Evolutionary conservation across 2,329 filamentous ascomycete species (phyloP).

Genomic region (Neocatenulostroma microsporum): DNA sequence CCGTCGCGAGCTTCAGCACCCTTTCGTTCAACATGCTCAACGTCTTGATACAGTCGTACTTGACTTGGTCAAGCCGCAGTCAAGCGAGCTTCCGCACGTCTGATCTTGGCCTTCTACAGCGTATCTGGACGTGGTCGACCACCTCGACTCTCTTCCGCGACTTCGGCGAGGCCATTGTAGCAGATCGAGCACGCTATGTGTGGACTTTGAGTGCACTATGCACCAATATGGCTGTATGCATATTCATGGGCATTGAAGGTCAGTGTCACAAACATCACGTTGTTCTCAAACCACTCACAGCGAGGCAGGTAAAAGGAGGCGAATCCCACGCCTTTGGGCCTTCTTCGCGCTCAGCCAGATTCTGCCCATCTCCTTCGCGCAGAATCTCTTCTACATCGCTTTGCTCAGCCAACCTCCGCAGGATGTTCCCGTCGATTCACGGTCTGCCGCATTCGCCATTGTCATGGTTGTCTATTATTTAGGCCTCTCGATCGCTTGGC

Average conservation of each 20-base stretch:
- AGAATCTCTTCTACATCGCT: conserved; percentile 29
- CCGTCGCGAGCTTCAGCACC: conserved; percentile 23
- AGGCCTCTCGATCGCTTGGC: conserved; percentile 1
- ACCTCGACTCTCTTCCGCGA: conserved; percentile 27
- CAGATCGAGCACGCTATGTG: conserved; percentile 14
- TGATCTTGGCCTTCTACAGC: background rate
- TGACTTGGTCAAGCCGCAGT: conserved; percentile 20
- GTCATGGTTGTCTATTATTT: background rate
- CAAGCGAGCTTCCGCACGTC: too few relatives aligned
- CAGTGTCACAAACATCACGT: background rate
- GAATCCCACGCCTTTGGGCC: conserved; percentile 24
- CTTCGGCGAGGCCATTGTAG: conserved; percentile 27
- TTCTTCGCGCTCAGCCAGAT: conserved; percentile 30
- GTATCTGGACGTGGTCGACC: conserved; percentile 26
- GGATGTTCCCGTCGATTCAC: background rate
- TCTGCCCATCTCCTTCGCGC: conserved; percentile 28
- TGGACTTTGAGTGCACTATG: conserved; percentile 22
- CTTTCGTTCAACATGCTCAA: conserved; percentile 30
- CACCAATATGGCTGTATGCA: conserved; percentile 18
- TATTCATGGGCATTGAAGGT: conserved; percentile 27
- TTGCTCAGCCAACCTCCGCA: conserved; percentile 14
- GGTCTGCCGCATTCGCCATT: background rate
- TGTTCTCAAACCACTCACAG: too few relatives aligned
- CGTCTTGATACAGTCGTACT: conserved; percentile 28
- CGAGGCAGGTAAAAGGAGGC: conserved; percentile 16